Evolutionary conservation across 176 grass and related monocot genomes (phyloP), one percentile per base, ranked within the genome.

Genomic region (Ensete glaucum): DNA sequence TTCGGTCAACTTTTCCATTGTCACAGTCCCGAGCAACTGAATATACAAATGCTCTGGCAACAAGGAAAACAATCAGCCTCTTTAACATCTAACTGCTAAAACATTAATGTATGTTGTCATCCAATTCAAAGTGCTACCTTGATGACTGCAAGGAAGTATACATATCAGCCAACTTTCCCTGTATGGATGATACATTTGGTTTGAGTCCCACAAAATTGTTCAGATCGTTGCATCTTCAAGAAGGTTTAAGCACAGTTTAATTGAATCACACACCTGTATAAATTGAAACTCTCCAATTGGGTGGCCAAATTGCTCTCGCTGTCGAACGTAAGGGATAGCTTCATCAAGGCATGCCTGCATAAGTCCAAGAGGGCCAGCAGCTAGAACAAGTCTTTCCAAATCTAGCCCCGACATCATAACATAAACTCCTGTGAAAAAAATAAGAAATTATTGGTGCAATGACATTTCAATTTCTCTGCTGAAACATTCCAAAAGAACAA

Each of bases 371-470:
- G 94, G 94, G 43, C 94, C 94, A 9, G 75, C 90, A 78, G 94
- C 88, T 72, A 98, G 78, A 50, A 98, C 90, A 80, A 98, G 94
- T 70, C 94, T 98, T 85, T 93, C 94, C 59, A 93, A 78, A 87
- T 98, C 94, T 62, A 98, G 82, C 54, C 94, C 94, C 65, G 94
- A 93, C 90, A 98, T 98, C 90, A 98, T 90, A 82, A 93, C 94
- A 87, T 98, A 98, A 78, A 98, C 94, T 77, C 94, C 94, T 98
- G 82, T 52, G 52, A 88, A 29, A 77, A 62, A 56, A 66, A 65
- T 34, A 34, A 34, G 3, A 34, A 34, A 34, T 34, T 34, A 34
- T 5, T 5, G 72, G 67, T 11, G 52, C 64, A 77, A 15, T 69
- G 15, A 23, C 14, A 82, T 53, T 67, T 70, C 54, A 76, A 55